phyloP scores from a whole-genome alignment of 2,329 filamentous ascomycete species.

The Penicillium sp. region DNA sequence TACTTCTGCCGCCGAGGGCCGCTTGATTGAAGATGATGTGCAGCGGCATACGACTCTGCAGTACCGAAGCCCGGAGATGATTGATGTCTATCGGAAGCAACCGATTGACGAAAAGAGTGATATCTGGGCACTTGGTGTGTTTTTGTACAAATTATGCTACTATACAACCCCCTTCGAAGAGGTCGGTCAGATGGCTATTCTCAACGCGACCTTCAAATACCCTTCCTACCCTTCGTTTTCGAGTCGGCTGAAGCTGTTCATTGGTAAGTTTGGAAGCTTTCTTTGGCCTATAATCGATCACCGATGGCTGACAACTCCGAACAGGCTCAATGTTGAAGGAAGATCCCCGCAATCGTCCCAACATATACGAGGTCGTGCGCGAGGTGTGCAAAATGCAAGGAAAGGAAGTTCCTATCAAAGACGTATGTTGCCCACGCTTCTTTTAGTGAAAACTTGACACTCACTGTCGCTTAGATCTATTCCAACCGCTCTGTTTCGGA shows the following conservation, averaged over 20 bases:
- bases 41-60: slow-evolving; percentile 96
- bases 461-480: slow-evolving; percentile 61
- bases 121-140: slow-evolving; percentile 93
- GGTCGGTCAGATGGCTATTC: slow-evolving; percentile 92
- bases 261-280: slow-evolving; percentile 59
- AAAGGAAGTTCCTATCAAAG: slow-evolving; percentile 79
- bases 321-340: slow-evolving; percentile 87
- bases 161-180: slow-evolving; percentile 99
- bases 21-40: slow-evolving; percentile 92
- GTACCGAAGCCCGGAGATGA: slow-evolving; percentile 97
- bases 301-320: slow-evolving; percentile 20
- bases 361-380: slow-evolving; percentile 87
- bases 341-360: slow-evolving; percentile 74
- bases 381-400: slow-evolving; percentile 89
- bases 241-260: slow-evolving; percentile 81
- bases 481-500: slow-evolving; percentile 63
- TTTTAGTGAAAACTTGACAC: slow-evolving; percentile 3
- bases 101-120: slow-evolving; percentile 98
- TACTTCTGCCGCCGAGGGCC: slow-evolving; percentile 80
- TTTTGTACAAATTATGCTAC: slow-evolving; percentile 97
- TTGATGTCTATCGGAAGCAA: slow-evolving; percentile 94
- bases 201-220: slow-evolving; percentile 93
- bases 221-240: slow-evolving; percentile 87
- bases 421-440: slow-evolving; percentile 57
- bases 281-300: background rate